Conservation (phyloP, 2,329 filamentous ascomycete species). For the Dothideomycetidae sp. region DNA sequence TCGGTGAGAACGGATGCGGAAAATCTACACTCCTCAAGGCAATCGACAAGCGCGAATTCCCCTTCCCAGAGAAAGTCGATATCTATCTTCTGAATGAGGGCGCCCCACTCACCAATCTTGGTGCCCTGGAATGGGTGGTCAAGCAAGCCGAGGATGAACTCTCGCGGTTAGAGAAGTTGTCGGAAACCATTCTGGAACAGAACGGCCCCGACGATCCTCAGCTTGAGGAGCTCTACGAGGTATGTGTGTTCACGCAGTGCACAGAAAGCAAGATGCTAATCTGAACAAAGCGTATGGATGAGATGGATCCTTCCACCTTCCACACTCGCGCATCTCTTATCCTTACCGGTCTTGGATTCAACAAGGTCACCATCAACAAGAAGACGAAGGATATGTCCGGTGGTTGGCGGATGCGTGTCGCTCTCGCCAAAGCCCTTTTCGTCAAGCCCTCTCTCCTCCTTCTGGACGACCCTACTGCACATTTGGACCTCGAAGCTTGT, state of each 20-base stretch:
- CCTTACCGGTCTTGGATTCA: conserved; percentile 96
- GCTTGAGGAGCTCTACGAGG: conserved; percentile 90
- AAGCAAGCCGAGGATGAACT: conserved; percentile 87
- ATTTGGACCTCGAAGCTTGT: conserved; percentile 97
- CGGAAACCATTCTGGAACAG: conserved; percentile 80
- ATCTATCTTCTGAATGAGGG: conserved; percentile 98
- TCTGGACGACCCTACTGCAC: conserved; percentile 94
- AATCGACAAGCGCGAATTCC: conserved; percentile 85
- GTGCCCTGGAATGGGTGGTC: conserved; percentile 95
- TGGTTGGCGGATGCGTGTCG: conserved; percentile 99
- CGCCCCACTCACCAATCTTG: conserved; percentile 73
- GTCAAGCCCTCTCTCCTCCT: conserved; percentile 92
- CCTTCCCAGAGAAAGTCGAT: conserved; percentile 90
- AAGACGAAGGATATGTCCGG: conserved; percentile 99
- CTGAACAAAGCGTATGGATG: conserved; percentile 69
- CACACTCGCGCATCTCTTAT: conserved; percentile 90
- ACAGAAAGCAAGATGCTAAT: conserved; percentile 9
- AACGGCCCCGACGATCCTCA: conserved; percentile 84
- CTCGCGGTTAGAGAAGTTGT: conserved; percentile 72
- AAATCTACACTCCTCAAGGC: conserved; percentile 97
- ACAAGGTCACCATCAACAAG: conserved; percentile 95
- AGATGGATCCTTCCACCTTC: conserved; percentile 97
- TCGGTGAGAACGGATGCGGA: conserved; percentile 98
- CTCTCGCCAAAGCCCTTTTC: conserved; percentile 92
- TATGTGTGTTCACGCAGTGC: conserved; percentile 33